Conservation (phyloP, 306 rosid genomes). For the Aeschynomene evenia region DNA sequence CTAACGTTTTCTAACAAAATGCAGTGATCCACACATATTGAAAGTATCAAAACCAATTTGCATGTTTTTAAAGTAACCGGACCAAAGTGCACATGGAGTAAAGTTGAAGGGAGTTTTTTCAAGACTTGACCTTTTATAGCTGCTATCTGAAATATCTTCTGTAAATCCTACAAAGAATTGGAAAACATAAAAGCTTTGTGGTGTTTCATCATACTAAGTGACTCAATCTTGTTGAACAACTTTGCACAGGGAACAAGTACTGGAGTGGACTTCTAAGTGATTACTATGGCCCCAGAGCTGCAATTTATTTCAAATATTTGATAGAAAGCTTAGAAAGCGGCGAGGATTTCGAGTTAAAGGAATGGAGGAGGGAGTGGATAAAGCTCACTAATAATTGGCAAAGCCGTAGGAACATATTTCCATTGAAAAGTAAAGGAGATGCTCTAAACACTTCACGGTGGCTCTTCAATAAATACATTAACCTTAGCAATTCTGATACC, state of each 20-base stretch:
- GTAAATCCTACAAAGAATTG: background rate
- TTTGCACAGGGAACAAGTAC: conserved; percentile 69
- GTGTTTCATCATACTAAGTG: background rate
- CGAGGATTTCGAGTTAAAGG: conserved; percentile 50
- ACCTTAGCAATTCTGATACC: conserved; percentile 38
- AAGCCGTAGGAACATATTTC: conserved; percentile 49
- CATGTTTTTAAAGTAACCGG: too few species aligned
- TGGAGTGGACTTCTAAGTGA: conserved; percentile 85
- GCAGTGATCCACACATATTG: too few species aligned
- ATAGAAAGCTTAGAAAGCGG: conserved; percentile 55
- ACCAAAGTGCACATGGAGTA: too few species aligned
- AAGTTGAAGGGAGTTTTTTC: too few species aligned
- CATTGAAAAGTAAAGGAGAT: conserved; percentile 56
- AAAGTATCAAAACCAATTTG: too few species aligned
- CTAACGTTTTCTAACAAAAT: too few species aligned
- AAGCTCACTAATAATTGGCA: conserved; percentile 92
- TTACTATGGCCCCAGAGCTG: conserved; percentile 86
- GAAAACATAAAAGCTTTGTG: conserved; percentile 4
- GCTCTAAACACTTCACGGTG: conserved; percentile 55
- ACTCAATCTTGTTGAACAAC: background rate
- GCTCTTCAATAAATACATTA: conserved; percentile 63
- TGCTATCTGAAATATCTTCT: background rate
- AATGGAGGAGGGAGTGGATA: conserved; percentile 88
- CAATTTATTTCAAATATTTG: conserved; percentile 71
- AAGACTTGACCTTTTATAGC: background rate